Conservation (phyloP, 2,329 filamentous ascomycete genomes). For the Aspergillus pseudonomiae region DNA sequence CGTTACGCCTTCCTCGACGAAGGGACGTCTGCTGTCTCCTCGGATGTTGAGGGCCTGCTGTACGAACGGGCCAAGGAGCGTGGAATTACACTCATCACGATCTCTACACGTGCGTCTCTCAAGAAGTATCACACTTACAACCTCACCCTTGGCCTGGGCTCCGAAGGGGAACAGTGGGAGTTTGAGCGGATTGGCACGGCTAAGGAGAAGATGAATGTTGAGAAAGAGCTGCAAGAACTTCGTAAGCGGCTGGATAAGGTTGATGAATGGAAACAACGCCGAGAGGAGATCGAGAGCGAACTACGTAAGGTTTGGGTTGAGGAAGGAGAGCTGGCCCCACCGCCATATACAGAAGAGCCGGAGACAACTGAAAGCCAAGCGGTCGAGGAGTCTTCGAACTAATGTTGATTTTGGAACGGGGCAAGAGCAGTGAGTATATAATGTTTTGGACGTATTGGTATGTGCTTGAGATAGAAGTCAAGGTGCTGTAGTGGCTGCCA, state of each 20-base stretch:
- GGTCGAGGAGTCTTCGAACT: background rate
- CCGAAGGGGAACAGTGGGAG: constrained; percentile 83
- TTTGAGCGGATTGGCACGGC: constrained; percentile 93
- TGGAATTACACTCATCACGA: constrained; percentile 93
- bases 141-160: constrained; percentile 78
- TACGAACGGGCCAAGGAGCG: constrained; percentile 93
- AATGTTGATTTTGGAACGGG: background rate
- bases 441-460: background rate
- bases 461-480: background rate
- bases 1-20: constrained; percentile 94
- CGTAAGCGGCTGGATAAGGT: constrained; percentile 79
- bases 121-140: constrained; percentile 97
- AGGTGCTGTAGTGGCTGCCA: background rate
- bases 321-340: constrained; percentile 43
- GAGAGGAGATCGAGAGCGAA: constrained; percentile 80
- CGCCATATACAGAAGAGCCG: constrained; percentile 36
- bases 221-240: constrained; percentile 85
- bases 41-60: constrained; percentile 88
- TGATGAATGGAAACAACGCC: constrained; percentile 77
- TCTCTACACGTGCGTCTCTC: constrained; percentile 89
- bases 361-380: background rate
- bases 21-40: constrained; percentile 85
- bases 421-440: background rate
- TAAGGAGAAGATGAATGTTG: constrained; percentile 88
- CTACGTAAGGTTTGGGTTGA: constrained; percentile 66